Percentiles rank a stretch among this genome's conserved stretches.
Conservation (phyloP, 2,329 filamentous ascomycete genomes). For the Neurospora sp. region DNA sequence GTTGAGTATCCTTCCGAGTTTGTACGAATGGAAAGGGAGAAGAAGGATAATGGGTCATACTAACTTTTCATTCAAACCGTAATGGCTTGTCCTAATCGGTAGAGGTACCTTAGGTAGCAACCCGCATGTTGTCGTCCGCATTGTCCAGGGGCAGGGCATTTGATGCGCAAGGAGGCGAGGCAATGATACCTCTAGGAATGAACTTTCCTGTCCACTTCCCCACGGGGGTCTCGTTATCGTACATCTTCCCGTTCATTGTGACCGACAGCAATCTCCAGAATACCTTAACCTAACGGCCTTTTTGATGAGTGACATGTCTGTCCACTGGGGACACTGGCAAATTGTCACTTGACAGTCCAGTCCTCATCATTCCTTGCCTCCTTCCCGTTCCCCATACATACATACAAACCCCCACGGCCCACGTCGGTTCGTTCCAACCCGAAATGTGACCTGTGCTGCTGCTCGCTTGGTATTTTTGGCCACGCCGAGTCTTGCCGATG, state of each 20-base stretch:
- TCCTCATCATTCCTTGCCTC: background rate
- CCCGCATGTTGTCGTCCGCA: background rate
- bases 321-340: background rate
- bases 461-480: background rate
- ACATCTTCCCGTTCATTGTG: background rate
- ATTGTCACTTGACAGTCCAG: background rate
- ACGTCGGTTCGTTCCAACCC: background rate
- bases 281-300: background rate
- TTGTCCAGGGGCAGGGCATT: background rate
- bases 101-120: background rate
- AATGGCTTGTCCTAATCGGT: background rate
- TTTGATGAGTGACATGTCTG: background rate
- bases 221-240: background rate
- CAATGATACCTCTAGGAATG: background rate
- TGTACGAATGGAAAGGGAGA: background rate
- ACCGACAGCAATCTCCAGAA: background rate
- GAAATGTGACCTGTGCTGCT: background rate
- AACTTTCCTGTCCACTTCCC: background rate
- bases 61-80: background rate
- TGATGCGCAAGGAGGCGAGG: background rate
- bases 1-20: background rate
- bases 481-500: background rate
- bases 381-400: background rate
- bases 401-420: background rate
- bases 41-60: background rate